These are phyloP conservation scores for Blastobotrys muscicola DNA, from an alignment of 805 yeast species.

Conservation along the genomic window DNA sequence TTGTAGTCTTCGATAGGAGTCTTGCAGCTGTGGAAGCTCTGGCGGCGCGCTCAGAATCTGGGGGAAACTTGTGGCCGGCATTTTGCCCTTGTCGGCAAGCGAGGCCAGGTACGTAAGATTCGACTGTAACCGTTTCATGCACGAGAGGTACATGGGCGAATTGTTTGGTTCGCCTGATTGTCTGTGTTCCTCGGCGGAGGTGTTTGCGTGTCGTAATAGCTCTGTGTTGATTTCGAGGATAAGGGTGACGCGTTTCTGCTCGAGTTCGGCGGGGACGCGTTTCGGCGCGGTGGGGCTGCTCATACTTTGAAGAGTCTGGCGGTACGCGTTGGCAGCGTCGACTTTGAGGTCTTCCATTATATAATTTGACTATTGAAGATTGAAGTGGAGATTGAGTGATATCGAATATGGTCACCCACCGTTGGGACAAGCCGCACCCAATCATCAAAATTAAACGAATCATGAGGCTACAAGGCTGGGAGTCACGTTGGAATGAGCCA, in stretches of 20 bases:
- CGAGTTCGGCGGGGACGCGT: constrained; percentile 13
- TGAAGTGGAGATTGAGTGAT: too few relatives aligned
- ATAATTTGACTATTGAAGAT: too few relatives aligned
- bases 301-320: too few relatives aligned
- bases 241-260: constrained; percentile 21
- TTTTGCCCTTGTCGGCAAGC: constrained; percentile 20
- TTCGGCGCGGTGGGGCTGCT: too few relatives aligned
- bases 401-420: too few relatives aligned
- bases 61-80: constrained; percentile 18
- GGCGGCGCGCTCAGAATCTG: constrained; percentile 25
- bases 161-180: constrained; percentile 7
- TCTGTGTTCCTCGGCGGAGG: constrained; percentile 10
- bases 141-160: constrained; percentile 13
- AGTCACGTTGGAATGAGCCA: too few relatives aligned
- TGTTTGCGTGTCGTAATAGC: constrained; percentile 18
- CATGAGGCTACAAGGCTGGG: too few relatives aligned
- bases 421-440: too few relatives aligned
- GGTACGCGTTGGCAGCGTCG: too few relatives aligned
- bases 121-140: constrained; percentile 28
- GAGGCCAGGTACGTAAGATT: constrained; percentile 29
- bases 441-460: too few relatives aligned
- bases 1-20: constrained; percentile 25
- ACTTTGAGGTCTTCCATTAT: too few relatives aligned
- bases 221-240: constrained; percentile 26
- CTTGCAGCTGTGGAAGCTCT: constrained; percentile 23